Conservation (phyloP, 2,329 filamentous ascomycete species). For the Thyridium curvatum region DNA sequence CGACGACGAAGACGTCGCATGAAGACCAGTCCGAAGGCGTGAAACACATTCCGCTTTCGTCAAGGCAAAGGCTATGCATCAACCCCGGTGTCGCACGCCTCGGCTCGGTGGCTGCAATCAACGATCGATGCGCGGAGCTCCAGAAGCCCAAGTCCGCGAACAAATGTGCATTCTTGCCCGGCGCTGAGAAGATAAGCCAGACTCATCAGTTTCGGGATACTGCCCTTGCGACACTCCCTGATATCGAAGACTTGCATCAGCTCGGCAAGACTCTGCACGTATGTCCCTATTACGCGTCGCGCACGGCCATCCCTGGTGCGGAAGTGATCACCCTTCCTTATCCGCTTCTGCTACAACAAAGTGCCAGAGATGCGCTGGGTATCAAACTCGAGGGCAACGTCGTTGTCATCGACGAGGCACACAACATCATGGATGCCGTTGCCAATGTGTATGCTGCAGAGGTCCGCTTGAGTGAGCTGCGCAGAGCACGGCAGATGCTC, state of each 20-base stretch:
- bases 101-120: conserved; percentile 71
- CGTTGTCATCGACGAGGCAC: conserved; percentile 94
- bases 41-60: conserved; percentile 79
- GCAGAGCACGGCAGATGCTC: conserved; percentile 67
- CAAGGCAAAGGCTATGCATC: conserved; percentile 83
- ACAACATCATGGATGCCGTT: conserved; percentile 96
- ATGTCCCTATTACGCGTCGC: conserved; percentile 95
- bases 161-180: conserved; percentile 70
- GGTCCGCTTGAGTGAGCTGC: conserved; percentile 67
- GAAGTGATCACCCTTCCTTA: conserved; percentile 94
- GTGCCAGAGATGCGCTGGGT: conserved; percentile 78
- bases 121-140: conserved; percentile 85
- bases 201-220: conserved; percentile 81
- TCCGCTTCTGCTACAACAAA: conserved; percentile 78
- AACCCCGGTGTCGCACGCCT: conserved; percentile 75
- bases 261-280: conserved; percentile 74
- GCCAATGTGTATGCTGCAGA: conserved; percentile 78
- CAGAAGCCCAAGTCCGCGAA: conserved; percentile 65
- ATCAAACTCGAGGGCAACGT: conserved; percentile 83
- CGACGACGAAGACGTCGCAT: background rate
- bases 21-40: conserved; percentile 30
- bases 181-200: conserved; percentile 64
- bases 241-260: conserved; percentile 84
- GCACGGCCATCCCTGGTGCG: conserved; percentile 71
- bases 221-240: conserved; percentile 74